These are phyloP conservation scores for Multifurca ochricompacta DNA, from an alignment of 768 basidiomycete genomes.

Conservation along the genomic window DNA sequence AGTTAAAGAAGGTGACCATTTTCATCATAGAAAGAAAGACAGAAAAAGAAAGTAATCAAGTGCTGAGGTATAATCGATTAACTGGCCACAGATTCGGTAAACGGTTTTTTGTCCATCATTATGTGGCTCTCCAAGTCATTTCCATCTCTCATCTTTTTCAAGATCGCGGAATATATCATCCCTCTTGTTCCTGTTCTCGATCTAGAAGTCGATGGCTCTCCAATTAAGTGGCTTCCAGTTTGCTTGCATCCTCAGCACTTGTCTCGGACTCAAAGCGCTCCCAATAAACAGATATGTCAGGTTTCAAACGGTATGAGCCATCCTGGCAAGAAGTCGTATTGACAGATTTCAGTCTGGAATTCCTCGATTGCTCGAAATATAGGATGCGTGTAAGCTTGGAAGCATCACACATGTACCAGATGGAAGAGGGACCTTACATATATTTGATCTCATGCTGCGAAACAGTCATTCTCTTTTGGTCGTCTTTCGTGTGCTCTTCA, in stretches of 20 bases:
- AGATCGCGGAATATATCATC: background rate
- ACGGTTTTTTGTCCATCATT: background rate
- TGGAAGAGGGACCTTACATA: background rate
- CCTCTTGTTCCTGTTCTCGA: background rate
- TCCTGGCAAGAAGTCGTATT: background rate
- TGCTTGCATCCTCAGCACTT: too few species aligned
- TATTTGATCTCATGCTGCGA: background rate
- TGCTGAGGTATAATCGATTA: background rate
- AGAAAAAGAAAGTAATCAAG: background rate
- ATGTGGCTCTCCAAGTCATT: background rate
- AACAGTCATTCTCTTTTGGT: background rate
- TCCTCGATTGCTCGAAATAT: background rate
- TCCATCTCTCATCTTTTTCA: background rate
- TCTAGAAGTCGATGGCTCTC: background rate
- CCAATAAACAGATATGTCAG: background rate
- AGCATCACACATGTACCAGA: too few species aligned
- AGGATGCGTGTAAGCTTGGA: background rate
- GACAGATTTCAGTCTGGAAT: background rate
- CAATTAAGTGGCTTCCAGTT: too few species aligned
- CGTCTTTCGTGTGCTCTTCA: background rate
- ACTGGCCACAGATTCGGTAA: background rate
- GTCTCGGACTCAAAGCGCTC: too few species aligned
- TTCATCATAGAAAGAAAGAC: background rate
- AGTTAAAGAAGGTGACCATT: conserved; percentile 2
- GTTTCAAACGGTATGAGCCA: background rate